Evolutionary conservation across 495 filamentous ascomycete species (phyloP), one percentile per base, ranked within the genome.

Genomic region (Acidomyces sp.): DNA sequence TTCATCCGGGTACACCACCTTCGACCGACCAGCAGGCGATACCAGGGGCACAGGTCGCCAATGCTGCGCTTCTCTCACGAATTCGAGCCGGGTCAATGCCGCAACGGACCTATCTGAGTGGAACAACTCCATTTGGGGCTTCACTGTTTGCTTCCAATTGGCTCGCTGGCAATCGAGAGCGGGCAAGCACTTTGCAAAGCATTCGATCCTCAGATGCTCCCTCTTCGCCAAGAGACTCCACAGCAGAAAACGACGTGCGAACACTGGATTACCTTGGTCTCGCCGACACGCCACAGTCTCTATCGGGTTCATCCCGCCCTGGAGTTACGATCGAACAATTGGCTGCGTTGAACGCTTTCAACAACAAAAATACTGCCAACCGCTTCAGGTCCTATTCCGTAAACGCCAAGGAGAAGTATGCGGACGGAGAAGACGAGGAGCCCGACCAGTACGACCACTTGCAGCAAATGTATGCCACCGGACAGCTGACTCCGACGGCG

Each of bases 391-490:
- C 90, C 21, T 96, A 94, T 58, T 97, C 90, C 16, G 90, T 97
- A 34, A 96, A 97, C 60, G 90, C 92, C 28, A 95, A 92, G 59
- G 90, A 95, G 57, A 94, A 92, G 61, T 96, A 96, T 54, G 90
- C 82, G 0, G 78, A 82, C 54, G 86, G 93, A 41, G 85, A 94
- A 46, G 88, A 95, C 18, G 80, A 92, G 13, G 39, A 41, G 3
- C 6, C 45, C 11, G 43, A 50, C 20, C 45, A 49, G 24, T 54
- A 54, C 40, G 48, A 47, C 12, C 30, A 41, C 26, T 13, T 39
- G 15, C 28, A 38, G 15, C 84, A 86, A 28, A 77, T 85, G 42
- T 77, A 75, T 49, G 62, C 68, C 7, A 6, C 9, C 11, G 77
- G 80, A 10, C 74, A 83, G 7, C 56, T 81, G 41, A 73, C 87